Base-by-base conservation (phyloP, 192 early-diverging fungal genomes). In the Phycomyces nitens region DNA sequence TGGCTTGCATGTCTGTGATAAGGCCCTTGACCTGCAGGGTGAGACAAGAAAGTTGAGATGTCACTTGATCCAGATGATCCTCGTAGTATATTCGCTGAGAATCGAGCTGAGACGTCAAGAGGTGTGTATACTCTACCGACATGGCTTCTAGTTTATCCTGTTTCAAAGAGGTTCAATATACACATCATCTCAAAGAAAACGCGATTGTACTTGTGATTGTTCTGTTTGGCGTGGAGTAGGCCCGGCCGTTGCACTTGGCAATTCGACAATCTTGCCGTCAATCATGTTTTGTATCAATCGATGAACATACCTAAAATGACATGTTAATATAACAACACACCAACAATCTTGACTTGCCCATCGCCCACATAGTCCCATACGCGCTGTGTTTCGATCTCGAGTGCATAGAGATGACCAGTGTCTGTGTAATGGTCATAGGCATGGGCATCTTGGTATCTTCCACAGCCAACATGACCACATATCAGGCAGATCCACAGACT, bases 311-410 rank as follows among this genome's bases (percentile, higher is more conserved):
- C 44, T 47, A 47, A 5, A 34, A 5, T 5, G 2, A 34, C 7
- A 34, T 34, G 7, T 34, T 5, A 5, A 34, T 34, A 34, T 34
- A 34, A 5, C 2, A 5, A 34, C 7, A 34, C 7, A 34, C 7
- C 2, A 7, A 34, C 7, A 7, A 5, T 2, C 29, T 2, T 34
- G 29, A n/a, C 44, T 47, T 47, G 18, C 44, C 93, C 96, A 69
- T 99, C 97, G 5, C 96, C 92, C 0, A 85, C 89, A 77, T 99
- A 99, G 71, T 99, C 97, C 97, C 97, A 99, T 49, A 99, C 96
- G 2, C 93, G 73, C 75, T 99, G 97, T 12, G 93, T 98, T 54
- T 92, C 93, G 12, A 98, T 78, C 68, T 99, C 96, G 63, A 99
- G 72, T 16, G 94, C 83, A 71, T 94, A 99, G 5, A 92, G 73